Evolutionary conservation across 2,329 filamentous ascomycete genomes (phyloP), one percentile per base, ranked within the genome.

Genomic region (Sporothrix phasma): DNA sequence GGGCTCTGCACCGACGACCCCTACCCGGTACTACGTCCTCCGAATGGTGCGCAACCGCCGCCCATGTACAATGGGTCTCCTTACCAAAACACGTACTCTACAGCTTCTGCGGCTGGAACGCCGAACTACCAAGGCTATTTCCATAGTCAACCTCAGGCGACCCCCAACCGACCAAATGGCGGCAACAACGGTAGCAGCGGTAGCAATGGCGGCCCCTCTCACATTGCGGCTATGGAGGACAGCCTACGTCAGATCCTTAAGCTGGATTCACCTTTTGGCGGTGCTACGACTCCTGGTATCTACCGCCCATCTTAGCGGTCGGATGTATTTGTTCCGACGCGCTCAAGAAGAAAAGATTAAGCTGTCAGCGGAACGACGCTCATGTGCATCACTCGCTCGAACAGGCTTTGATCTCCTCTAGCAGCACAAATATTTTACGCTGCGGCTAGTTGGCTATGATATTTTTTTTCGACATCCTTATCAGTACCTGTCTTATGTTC

Each of bases 181-280:
- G 58, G 66, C 24, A 64, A 37, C 49, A 64, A 66, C 17, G 67
- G n/a, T n/a, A n/a, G n/a, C n/a, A n/a, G 67, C 51, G 58, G 66
- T 22, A 64, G 34, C 49, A 64, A 66, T 15, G 67, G 67, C 39
- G 62, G 67, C 29, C 72, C 70, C 24, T 66, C 74, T 4, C 69
- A 74, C n/a, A 70, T 83, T 43, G 71, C 77, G 51, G 75, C 76
- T 11, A 80, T 84, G 77, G 82, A 84, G 69, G 78, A 83, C 60
- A 77, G 77, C 67, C 77, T 84, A 64, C 78, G 81, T 56, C 77
- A 80, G 65, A 78, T 84, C 62, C 74, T 84, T 66, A 84, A 83
- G 66, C 67, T 74, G 43, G 69, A 66, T 39, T 65, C 69, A 29
- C 64, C 67, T 7, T 58, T 65, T 17, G 64, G 64, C 63, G 61